Base-by-base conservation (phyloP, 352 stramenopile species). In the Labyrinthula sp. region DNA sequence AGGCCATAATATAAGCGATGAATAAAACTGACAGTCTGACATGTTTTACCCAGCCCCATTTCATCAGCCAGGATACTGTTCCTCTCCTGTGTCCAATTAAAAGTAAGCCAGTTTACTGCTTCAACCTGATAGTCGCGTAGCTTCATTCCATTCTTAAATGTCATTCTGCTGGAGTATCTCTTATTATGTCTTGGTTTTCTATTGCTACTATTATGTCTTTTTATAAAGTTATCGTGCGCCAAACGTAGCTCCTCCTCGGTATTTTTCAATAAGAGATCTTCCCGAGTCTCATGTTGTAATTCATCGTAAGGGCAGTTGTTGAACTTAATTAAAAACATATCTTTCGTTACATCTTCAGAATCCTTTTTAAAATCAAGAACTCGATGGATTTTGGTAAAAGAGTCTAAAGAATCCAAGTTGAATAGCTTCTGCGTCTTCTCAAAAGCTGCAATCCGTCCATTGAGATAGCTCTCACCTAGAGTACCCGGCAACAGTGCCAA, bases 21-120 rank as follows among this genome's bases (percentile, higher is more conserved):
- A 34, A 97, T 59, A 43, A 79, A 90, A 48, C 77, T 76, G 10
- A 92, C 77, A 0, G 79, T 84, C 56, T 99, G 91, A 27, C 60
- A 35, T 0, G 62, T 69, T 52, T 69, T 69, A 17, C 62, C 62
- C 15, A 74, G 30, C 15, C 41, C 89, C 87, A 99, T 99, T 63
- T 99, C 92, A 61, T 99, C 92, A 4, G 90, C 92, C 5, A 99
- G 69, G 63, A 99, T 94, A 49, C 78, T 95, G 45, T 84, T 87
- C 10, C 89, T 79, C 22, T 71, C 64, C 52, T 94, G 86, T 58
- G 95, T 94, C 70, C 82, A 98, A 61, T 93, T 96, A 48, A 85
- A 92, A 28, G 95, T 68, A 61, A 99, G 78, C 90, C 90, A 99
- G 54, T 98, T 96, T 1, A 99, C 79, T 27, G 90, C 92, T 14